A percentile compares a stretch with the other conserved stretches of the same genome.
Evolutionary conservation across 1,139 yeast genomes (phyloP).

Genomic region (Blastobotrys illinoisensis): DNA sequence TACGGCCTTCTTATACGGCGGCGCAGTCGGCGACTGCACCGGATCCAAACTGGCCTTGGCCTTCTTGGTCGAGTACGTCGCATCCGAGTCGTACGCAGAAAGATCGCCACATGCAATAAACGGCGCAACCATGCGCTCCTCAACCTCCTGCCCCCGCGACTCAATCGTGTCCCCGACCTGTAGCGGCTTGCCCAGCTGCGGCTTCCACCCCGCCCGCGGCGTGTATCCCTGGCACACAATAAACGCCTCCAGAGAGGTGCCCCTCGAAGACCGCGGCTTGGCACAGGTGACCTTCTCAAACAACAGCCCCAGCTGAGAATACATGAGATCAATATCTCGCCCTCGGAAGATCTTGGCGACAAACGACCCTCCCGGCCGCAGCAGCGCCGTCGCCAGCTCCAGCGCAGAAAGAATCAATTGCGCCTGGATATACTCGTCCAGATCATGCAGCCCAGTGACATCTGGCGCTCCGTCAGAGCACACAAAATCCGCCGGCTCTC

Average conservation of each 20-base stretch:
- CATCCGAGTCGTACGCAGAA: constrained; percentile 84
- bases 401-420: constrained; percentile 86
- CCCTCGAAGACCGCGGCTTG: constrained; percentile 90
- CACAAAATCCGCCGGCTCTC: constrained; percentile 90
- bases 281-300: constrained; percentile 90
- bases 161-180: constrained; percentile 9
- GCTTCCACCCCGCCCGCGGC: constrained; percentile 80
- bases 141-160: constrained; percentile 33
- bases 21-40: constrained; percentile 91
- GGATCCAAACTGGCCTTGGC: constrained; percentile 61
- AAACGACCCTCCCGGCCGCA: constrained; percentile 85
- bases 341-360: constrained; percentile 97
- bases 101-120: constrained; percentile 93
- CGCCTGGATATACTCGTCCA: constrained; percentile 95
- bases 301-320: constrained; percentile 77
- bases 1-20: constrained; percentile 88
- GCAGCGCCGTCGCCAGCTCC: constrained; percentile 80
- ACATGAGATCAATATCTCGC: constrained; percentile 85
- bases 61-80: constrained; percentile 69
- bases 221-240: constrained; percentile 84
- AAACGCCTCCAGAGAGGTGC: constrained; percentile 89
- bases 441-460: constrained; percentile 93
- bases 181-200: constrained; percentile 30
- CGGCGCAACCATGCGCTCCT: constrained; percentile 72
- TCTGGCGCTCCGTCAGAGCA: constrained; percentile 99